Evolutionary conservation across 73 alveolate species (phyloP), one percentile per base, ranked within the genome.

Genomic region (Tetrahymena thermophila): DNA sequence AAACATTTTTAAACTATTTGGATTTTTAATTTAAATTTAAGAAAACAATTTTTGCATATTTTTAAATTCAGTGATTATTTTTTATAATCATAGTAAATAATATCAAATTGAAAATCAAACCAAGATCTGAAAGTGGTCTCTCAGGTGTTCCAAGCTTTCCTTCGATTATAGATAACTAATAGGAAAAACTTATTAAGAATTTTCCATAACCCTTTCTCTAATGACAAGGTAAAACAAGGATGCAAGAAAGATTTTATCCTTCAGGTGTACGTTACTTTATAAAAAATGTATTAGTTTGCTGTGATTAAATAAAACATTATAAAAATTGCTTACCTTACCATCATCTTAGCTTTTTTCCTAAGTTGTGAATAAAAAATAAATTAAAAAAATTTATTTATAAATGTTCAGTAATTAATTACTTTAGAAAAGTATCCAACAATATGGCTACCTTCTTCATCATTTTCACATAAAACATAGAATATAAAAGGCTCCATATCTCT

Each of bases 191-290:
- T 42, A 98, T 98, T 34, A 98, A 96, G 93, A 98, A 98, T 95
- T 98, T 98, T 34, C 99, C 99, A 97, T 98, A 98, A 6, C 99
- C 99, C 96, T 97, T 97, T 95, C 98, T 96, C 94, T 98, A 98
- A 94, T 97, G 98, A 58, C 99, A 99, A 0, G 99, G 99, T 44
- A 96, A 28, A 42, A 93, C 94, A 38, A 95, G 89, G 14, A 95
- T 95, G 38, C 97, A 95, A 7, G 96, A 93, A 34, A 95, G 85
- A 40, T 95, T 95, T 28, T 94, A 95, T 17, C 94, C 97, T 38
- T 95, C 97, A 7, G 94, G 40, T 43, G 94, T 93, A 89, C 58
- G 93, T 93, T 94, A 85, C 83, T 94, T 71, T 71, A 31, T 23
- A 71, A 17, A 71, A 71, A 71, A 71, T 56, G 0, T 21, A 23